Evolutionary conservation across 1,284 basidiomycete species (phyloP), one percentile per base, ranked within the genome.

Genomic region (Tranzscheliella williamsii): DNA sequence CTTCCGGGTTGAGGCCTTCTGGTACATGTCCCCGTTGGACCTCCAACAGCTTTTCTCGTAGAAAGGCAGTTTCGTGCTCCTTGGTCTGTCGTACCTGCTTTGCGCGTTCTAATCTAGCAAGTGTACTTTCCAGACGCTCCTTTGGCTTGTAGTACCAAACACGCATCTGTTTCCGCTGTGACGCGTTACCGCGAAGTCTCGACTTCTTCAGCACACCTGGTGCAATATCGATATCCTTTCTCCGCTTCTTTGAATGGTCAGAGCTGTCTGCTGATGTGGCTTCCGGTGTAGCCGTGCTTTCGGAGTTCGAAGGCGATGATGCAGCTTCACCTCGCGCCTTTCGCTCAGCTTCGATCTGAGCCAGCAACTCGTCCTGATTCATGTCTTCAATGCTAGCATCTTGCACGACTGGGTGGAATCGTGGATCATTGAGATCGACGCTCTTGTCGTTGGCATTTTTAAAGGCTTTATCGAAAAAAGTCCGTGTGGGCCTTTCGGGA

Each of bases 381-480:
- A 61, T 50, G 17, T 56, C 56, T 20, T 65, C 65, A 2, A 29
- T 40, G 17, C 55, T 38, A 8, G 60, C 65, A 27, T 68, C 65
- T 16, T 57, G 54, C 7, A 61, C 44, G 9, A 68, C 49, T 6
- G 49, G 48, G 24, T 68, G 62, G 26, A 44, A 68, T 1, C 65
- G 46, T 1, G 65, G 33, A 31, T 68, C 62, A 1, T 36, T 42
- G 21, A 61, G 44, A 24, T 68, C 49, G 26, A 68, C 61, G 4
- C 27, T 32, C 30, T 42, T 38, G 42, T 61, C 56, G 17, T 38
- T 39, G 13, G 45, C 64, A 15, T 47, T 60, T 32, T 40, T 47
- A 43, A 67, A 62, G 31, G 49, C 45, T 35, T 68, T 68, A 12
- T 68, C 65, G 39, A 57, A 68, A 22, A 61, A 56, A 15, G 53